phyloP scores from a whole-genome alignment of 73 alveolate genomes.

The Loxodes magnus region DNA sequence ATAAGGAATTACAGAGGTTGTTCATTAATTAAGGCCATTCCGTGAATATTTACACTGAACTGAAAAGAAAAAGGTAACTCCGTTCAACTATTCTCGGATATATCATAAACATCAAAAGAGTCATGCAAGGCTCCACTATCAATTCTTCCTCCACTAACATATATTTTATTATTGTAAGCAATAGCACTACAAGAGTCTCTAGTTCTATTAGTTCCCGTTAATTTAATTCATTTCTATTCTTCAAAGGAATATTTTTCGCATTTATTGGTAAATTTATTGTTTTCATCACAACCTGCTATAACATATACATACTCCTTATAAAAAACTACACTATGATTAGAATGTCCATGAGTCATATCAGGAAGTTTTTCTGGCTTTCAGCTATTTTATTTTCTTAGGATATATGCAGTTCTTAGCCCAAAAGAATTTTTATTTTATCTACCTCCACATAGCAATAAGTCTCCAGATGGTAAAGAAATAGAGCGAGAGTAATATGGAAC shows the following conservation, averaged over 20 bases:
- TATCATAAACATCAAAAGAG: not conserved
- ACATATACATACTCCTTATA: not conserved
- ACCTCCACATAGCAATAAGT: slow-evolving; percentile 2
- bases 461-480: not conserved
- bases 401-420: not conserved
- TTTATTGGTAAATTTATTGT: not conserved
- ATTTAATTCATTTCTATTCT: not conserved
- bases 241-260: not conserved
- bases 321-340: not conserved
- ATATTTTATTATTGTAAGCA: not conserved
- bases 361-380: not conserved
- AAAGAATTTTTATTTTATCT: not conserved
- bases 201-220: not conserved
- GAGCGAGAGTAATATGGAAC: not conserved
- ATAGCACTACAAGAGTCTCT: not conserved
- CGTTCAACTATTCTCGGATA: not conserved
- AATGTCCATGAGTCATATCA: not conserved
- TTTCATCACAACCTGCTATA: slow-evolving; percentile 3
- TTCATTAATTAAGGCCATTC: not conserved
- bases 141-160: not conserved
- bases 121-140: not conserved
- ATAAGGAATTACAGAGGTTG: not conserved
- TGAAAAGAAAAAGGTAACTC: not conserved
- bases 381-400: not conserved
- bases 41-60: not conserved